Evolutionary conservation across 176 grass and related monocot species (phyloP).

Genomic region (Eremochloa ophiuroides): DNA sequence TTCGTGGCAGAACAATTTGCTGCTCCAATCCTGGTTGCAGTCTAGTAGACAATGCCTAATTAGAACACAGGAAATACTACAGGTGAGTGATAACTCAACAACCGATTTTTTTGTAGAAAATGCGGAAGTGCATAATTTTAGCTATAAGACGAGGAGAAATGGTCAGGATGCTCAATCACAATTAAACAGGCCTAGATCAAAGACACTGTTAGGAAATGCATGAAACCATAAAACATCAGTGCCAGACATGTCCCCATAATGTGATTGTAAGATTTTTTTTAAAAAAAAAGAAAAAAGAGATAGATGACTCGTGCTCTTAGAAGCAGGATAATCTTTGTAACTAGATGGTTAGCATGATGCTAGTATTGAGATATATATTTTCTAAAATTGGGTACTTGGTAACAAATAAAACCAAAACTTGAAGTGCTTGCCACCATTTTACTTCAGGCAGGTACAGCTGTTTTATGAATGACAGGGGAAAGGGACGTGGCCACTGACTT

Average conservation of each 20-base stretch:
- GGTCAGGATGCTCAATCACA: background rate
- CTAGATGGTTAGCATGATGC: background rate
- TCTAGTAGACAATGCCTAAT: constrained; percentile 76
- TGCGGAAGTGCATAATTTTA: background rate
- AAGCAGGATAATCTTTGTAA: background rate
- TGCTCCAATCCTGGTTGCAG: constrained; percentile 95
- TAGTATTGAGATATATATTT: background rate
- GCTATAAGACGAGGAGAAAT: constrained; percentile 9
- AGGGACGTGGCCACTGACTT: background rate
- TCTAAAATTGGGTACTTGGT: background rate
- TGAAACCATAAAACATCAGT: background rate
- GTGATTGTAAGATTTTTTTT: background rate
- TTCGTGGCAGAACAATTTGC: constrained; percentile 72
- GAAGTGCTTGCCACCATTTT: background rate
- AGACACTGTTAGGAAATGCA: background rate
- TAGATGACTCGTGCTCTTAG: background rate
- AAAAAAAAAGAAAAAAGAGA: background rate
- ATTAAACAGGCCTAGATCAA: background rate
- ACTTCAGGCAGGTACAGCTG: background rate
- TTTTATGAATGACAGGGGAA: background rate
- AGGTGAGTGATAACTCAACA: constrained; percentile 15
- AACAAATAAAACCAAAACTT: background rate
- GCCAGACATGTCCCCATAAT: background rate
- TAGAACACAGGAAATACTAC: constrained; percentile 7
- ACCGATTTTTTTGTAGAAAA: background rate